Evolutionary conservation across 2,329 filamentous ascomycete genomes (phyloP).

Genomic region (Cytospora schulzeri): DNA sequence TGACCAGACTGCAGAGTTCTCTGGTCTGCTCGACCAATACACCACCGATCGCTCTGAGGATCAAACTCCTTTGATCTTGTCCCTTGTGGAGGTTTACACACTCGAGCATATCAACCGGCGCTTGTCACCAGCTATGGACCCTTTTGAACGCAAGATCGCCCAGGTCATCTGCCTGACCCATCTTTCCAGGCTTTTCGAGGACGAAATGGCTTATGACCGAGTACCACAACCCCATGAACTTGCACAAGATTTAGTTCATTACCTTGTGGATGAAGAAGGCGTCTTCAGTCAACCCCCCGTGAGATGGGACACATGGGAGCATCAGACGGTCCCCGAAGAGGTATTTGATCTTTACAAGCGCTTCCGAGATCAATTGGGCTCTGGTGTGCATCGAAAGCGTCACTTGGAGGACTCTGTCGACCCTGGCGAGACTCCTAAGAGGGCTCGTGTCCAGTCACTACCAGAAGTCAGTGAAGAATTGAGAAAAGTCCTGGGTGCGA

Average conservation of each 20-base stretch:
- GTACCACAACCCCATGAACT: slow-evolving; percentile 47
- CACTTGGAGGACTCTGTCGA: slow-evolving; percentile 46
- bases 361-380: slow-evolving; percentile 40
- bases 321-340: slow-evolving; percentile 49
- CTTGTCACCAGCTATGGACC: slow-evolving; percentile 42
- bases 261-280: slow-evolving; percentile 26
- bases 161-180: slow-evolving; percentile 40
- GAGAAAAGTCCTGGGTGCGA: slow-evolving; percentile 35
- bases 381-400: slow-evolving; percentile 46
- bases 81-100: slow-evolving; percentile 52
- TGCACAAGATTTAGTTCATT: slow-evolving; percentile 46
- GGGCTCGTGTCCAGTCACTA: slow-evolving; percentile 34
- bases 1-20: slow-evolving; percentile 52
- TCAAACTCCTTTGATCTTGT: slow-evolving; percentile 48
- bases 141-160: slow-evolving; percentile 48
- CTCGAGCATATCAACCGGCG: slow-evolving; percentile 58
- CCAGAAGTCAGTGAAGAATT: slow-evolving; percentile 37
- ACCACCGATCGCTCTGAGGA: slow-evolving; percentile 16
- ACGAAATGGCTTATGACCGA: slow-evolving; percentile 26
- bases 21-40: slow-evolving; percentile 36
- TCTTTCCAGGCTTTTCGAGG: slow-evolving; percentile 37
- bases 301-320: slow-evolving; percentile 43
- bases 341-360: slow-evolving; percentile 50
- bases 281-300: slow-evolving; percentile 15
- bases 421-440: slow-evolving; percentile 34